These are phyloP conservation scores for Chaetomium cochliodes DNA, from an alignment of 495 filamentous ascomycete genomes.

Conservation along the genomic window DNA sequence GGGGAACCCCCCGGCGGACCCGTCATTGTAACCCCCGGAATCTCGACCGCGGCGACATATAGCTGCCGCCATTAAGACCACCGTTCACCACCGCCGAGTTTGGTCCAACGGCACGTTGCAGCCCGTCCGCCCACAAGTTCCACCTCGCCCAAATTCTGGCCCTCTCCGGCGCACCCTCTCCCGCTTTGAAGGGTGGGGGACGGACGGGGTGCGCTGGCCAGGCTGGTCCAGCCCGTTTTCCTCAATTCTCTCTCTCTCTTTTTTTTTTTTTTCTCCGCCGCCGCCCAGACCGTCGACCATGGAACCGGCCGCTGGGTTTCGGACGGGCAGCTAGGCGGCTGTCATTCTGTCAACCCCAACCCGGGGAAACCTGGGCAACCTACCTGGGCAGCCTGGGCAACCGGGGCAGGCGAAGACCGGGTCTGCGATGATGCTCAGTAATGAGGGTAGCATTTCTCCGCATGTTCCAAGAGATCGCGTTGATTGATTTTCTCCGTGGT, in stretches of 20 bases:
- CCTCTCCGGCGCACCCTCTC: constrained; percentile 5
- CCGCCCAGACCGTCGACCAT: neutral
- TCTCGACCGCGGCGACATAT: neutral
- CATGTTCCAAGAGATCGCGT: neutral
- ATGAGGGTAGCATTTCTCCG: neutral
- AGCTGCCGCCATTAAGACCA: neutral
- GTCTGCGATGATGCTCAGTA: neutral
- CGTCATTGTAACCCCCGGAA: neutral
- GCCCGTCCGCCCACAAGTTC: neutral
- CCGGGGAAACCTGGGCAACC: neutral
- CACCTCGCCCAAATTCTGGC: constrained; percentile 18
- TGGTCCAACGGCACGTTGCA: constrained; percentile 13
- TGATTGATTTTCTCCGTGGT: neutral
- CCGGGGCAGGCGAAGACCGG: neutral
- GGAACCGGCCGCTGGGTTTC: neutral
- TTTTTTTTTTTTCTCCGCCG: too few relatives aligned
- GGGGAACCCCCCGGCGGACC: too few relatives aligned
- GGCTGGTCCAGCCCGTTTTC: neutral
- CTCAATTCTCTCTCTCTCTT: neutral
- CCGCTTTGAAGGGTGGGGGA: neutral
- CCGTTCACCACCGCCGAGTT: neutral
- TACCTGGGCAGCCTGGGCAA: neutral
- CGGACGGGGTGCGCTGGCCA: neutral
- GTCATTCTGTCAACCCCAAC: neutral
- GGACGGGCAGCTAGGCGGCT: neutral